Conservation (phyloP, 2,329 filamentous ascomycete species). For the Claviceps sp. region DNA sequence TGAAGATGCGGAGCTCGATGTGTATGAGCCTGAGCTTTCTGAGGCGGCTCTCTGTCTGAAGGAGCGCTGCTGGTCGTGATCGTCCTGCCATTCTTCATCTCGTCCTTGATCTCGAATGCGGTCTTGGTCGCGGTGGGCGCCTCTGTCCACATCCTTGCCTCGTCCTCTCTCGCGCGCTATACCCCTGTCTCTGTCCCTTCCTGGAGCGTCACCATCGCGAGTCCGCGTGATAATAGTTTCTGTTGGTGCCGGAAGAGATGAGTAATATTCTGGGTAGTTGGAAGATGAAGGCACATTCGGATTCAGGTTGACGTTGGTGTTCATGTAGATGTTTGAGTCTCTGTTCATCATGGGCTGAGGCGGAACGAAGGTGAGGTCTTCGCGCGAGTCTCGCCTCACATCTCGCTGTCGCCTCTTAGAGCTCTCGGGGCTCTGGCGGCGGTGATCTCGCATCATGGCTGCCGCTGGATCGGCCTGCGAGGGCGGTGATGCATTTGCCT, state of each 20-base stretch:
- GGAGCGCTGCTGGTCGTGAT: constrained; percentile 8
- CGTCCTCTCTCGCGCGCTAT: neutral
- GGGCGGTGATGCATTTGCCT: constrained; percentile 4
- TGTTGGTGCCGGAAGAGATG: constrained; percentile 5
- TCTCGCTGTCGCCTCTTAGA: constrained; percentile 34
- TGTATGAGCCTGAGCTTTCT: constrained; percentile 24
- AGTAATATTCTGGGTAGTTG: constrained; percentile 1
- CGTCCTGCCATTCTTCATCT: constrained; percentile 1
- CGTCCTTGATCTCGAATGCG: neutral
- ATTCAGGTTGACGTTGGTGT: constrained; percentile 1
- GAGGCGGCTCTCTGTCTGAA: constrained; percentile 10
- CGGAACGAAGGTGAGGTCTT: constrained; percentile 12
- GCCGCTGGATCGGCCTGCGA: constrained; percentile 13
- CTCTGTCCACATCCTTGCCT: neutral
- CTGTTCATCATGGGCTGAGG: constrained; percentile 8
- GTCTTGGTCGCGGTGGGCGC: neutral
- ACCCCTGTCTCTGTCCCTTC: neutral
- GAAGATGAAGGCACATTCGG: constrained; percentile 1
- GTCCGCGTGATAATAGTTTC: constrained; percentile 5
- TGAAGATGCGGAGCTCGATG: constrained; percentile 40
- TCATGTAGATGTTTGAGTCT: constrained; percentile 5
- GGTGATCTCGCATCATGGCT: constrained; percentile 41
- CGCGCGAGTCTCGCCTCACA: constrained; percentile 18
- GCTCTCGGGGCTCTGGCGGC: constrained; percentile 43
- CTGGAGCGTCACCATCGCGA: neutral